phyloP scores from a whole-genome alignment of 306 rosid species.

The Rubus parviflorus region DNA sequence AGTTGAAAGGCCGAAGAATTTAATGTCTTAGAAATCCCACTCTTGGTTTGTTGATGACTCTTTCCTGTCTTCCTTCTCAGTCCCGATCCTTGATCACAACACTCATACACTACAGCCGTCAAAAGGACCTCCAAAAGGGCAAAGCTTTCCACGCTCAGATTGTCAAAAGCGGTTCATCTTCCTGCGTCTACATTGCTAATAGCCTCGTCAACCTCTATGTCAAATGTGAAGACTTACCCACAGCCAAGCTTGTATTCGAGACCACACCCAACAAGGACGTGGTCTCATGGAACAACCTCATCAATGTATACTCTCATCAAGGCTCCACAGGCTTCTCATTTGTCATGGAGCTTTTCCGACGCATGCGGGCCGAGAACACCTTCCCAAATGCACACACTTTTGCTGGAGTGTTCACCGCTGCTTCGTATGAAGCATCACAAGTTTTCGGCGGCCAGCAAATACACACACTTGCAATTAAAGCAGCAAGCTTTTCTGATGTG shows the following conservation, averaged over 20 bases:
- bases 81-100: background rate
- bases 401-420: constrained; percentile 63
- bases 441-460: constrained; percentile 40
- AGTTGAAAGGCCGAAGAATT: background rate
- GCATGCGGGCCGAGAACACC: constrained; percentile 42
- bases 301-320: constrained; percentile 66
- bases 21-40: background rate
- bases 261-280: constrained; percentile 43
- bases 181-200: constrained; percentile 44
- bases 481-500: constrained; percentile 47
- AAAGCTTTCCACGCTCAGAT: no score
- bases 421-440: constrained; percentile 36
- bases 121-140: no score
- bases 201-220: constrained; percentile 60
- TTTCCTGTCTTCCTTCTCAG: constrained; percentile 25
- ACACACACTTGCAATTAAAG: constrained; percentile 57
- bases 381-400: constrained; percentile 70
- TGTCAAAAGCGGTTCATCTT: no score
- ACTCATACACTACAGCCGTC: no score
- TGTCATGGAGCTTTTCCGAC: constrained; percentile 53
- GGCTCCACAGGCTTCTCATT: constrained; percentile 15
- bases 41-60: constrained; percentile 26
- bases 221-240: constrained; percentile 42
- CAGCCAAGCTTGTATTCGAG: constrained; percentile 51
- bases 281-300: constrained; percentile 76